These are phyloP conservation scores for Komagataella phaffii DNA, from an alignment of 805 yeast genomes.

Conservation along the genomic window DNA sequence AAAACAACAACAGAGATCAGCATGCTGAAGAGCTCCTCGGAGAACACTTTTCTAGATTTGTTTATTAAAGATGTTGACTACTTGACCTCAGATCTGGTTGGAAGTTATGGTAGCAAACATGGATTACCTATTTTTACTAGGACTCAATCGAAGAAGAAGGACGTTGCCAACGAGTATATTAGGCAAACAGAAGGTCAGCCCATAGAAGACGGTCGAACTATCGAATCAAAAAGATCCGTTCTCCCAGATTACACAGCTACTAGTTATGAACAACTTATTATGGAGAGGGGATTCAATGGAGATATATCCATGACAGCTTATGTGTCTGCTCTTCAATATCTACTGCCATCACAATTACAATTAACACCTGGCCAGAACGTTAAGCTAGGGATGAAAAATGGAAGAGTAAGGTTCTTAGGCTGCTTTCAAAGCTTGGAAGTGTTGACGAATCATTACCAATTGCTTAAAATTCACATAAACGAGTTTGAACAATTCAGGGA, in stretches of 20 bases:
- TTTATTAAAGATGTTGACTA: neutral
- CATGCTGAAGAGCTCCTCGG: neutral
- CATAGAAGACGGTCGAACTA: neutral
- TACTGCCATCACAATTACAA: neutral
- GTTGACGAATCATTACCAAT: neutral
- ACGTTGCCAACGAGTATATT: neutral
- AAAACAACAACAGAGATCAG: neutral
- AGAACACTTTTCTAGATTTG: neutral
- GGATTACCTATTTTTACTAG: neutral
- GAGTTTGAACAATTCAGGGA: neutral
- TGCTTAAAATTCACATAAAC: neutral
- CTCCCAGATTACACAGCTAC: conserved; percentile 1
- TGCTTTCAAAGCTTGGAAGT: neutral
- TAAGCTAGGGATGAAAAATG: neutral
- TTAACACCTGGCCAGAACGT: neutral
- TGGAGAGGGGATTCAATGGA: conserved; percentile 1
- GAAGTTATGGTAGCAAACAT: neutral
- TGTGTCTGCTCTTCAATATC: neutral
- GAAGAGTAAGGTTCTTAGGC: neutral
- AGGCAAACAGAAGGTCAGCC: neutral
- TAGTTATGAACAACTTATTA: conserved; percentile 1
- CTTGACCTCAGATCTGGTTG: neutral
- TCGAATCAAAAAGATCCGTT: neutral
- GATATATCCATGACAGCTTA: conserved; percentile 1
- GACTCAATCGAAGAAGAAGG: neutral